These are phyloP conservation scores for Ceratobasidium sp. DNA, from an alignment of 1,284 basidiomycete genomes.

Conservation along the genomic window DNA sequence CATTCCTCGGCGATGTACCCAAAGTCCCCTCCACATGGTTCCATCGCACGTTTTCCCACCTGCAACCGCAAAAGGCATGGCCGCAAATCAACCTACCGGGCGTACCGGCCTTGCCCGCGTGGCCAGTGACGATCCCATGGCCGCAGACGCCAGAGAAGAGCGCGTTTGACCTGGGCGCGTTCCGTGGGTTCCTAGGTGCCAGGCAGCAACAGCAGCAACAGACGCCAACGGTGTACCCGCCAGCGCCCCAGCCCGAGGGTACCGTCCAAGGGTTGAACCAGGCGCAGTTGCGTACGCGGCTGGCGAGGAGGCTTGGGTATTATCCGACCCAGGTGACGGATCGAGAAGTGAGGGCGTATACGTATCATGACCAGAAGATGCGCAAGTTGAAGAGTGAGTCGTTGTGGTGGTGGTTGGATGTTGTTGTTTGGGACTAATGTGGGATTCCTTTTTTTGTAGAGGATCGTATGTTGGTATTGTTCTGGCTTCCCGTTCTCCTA, in stretches of 20 bases:
- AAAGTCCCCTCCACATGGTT: conserved; percentile 77
- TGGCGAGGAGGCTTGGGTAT: conserved; percentile 64
- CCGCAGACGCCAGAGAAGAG: conserved; percentile 64
- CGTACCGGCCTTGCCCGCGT: conserved; percentile 69
- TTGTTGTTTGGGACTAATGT: conserved; percentile 41
- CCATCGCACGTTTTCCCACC: conserved; percentile 78
- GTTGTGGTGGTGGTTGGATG: conserved; percentile 6
- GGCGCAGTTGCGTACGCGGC: conserved; percentile 47
- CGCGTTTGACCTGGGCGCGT: conserved; percentile 55
- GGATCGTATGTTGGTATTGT: conserved; percentile 91
- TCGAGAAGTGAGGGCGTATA: conserved; percentile 75
- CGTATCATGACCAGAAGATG: conserved; percentile 68
- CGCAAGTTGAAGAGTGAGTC: conserved; percentile 61
- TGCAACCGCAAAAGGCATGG: conserved; percentile 70
- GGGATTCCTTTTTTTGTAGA: conserved; percentile 62
- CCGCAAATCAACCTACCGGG: conserved; percentile 62
- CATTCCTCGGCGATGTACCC: conserved; percentile 45
- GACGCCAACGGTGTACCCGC: conserved; percentile 41
- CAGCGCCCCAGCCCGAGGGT: conserved; percentile 44
- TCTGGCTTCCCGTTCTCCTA: conserved; percentile 93
- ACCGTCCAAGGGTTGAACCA: conserved; percentile 48
- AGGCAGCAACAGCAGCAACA: conserved; percentile 45
- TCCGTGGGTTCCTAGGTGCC: conserved; percentile 55
- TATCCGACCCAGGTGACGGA: conserved; percentile 64
- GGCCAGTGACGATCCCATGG: conserved; percentile 65